Conservation (phyloP, 148 eudicot genomes). For the Arbutus unedo region DNA sequence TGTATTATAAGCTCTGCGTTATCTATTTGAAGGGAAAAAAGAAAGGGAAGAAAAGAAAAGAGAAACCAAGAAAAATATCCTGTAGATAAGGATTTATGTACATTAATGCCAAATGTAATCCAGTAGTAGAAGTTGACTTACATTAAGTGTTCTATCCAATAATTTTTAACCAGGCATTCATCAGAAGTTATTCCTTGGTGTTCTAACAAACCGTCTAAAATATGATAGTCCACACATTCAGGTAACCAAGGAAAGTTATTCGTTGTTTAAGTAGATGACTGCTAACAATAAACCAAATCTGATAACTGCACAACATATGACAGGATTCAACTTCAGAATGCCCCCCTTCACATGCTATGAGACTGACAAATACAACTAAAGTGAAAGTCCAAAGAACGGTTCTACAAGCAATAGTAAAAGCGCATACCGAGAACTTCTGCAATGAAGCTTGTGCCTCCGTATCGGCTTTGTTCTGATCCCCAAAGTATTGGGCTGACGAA, state of each 20-base stretch:
- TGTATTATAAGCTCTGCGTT: background rate
- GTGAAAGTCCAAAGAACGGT: no score
- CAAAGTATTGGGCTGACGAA: constrained; percentile 88
- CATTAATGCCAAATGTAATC: background rate
- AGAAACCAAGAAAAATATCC: background rate
- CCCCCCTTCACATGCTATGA: background rate
- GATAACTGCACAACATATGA: background rate
- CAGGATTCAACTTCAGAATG: background rate
- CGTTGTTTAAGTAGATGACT: background rate
- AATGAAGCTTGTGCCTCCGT: constrained; percentile 59
- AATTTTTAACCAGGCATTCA: background rate
- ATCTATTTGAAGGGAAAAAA: background rate
- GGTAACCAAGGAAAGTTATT: background rate
- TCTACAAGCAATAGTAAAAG: constrained; percentile 9
- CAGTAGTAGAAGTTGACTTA: background rate
- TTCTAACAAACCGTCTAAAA: background rate
- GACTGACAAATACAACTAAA: background rate
- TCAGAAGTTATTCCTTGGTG: background rate
- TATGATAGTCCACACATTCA: constrained; percentile 5
- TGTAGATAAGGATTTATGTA: background rate
- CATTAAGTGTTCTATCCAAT: background rate
- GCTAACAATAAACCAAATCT: background rate
- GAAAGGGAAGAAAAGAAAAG: background rate
- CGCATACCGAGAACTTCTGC: constrained; percentile 76
- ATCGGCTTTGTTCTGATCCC: constrained; percentile 55